Conservation (phyloP, 2,329 filamentous ascomycete species). For the Colletotrichum sp. region DNA sequence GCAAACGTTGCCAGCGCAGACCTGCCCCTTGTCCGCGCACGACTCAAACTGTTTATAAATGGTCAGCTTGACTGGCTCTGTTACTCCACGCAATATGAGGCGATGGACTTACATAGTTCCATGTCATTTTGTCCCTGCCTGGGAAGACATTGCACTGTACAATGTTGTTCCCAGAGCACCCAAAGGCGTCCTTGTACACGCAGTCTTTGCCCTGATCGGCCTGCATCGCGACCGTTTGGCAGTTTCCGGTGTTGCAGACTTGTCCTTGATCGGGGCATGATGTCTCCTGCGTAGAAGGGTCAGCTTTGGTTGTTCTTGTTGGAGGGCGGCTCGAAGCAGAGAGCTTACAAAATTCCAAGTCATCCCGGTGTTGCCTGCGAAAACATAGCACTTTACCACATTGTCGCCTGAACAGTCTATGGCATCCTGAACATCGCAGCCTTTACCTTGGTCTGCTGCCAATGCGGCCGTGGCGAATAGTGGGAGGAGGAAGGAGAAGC, state of each 20-base stretch:
- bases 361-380: not conserved
- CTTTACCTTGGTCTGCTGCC: not conserved
- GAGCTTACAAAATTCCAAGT: not conserved
- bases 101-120: not conserved
- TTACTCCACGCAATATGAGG: not conserved
- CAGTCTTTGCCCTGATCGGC: not conserved
- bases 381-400: not conserved
- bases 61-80: not conserved
- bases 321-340: not conserved
- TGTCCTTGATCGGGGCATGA: not conserved
- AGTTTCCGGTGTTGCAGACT: not conserved
- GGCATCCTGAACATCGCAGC: not conserved
- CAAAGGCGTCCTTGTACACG: not conserved
- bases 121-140: not conserved
- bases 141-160: not conserved
- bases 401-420: not conserved
- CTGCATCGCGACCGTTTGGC: not conserved
- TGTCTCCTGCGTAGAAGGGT: not conserved
- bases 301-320: not conserved
- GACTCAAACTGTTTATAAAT: not conserved
- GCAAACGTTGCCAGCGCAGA: not conserved
- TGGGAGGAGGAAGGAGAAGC: not conserved
- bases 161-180: not conserved
- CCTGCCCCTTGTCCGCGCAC: not conserved
- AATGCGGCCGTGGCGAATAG: not conserved